Conservation (phyloP, 2,329 filamentous ascomycete species). For the Aspergillus udagawae region DNA sequence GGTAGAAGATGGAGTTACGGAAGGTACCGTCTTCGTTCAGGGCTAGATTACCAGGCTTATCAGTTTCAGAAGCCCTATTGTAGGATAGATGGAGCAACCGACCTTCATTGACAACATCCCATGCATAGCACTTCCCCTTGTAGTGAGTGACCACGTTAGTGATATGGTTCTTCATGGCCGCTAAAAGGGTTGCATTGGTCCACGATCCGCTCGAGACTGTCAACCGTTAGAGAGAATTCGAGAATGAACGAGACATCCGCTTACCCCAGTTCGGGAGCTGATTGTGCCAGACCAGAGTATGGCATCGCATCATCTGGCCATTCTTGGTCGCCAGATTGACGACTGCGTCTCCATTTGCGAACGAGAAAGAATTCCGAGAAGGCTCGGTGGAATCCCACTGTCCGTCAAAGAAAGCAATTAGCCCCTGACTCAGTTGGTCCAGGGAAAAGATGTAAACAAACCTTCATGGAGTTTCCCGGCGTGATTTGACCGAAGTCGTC, state of each 20-base stretch:
- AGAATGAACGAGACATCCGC: constrained; percentile 11
- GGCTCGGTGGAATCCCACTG: constrained; percentile 63
- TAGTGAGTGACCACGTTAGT: constrained; percentile 35
- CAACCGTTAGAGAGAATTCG: neutral
- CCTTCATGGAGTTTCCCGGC: constrained; percentile 59
- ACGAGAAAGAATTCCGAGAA: constrained; percentile 54
- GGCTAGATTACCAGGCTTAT: constrained; percentile 16
- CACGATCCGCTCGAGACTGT: constrained; percentile 48
- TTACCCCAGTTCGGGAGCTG: constrained; percentile 54
- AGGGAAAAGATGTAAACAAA: constrained; percentile 7
- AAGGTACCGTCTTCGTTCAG: constrained; percentile 47
- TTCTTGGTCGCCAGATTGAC: constrained; percentile 38
- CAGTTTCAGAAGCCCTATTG: neutral
- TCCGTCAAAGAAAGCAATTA: constrained; percentile 1
- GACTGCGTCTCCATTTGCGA: constrained; percentile 51
- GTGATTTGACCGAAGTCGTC: constrained; percentile 63
- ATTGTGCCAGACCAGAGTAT: constrained; percentile 52
- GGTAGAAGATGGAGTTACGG: constrained; percentile 39
- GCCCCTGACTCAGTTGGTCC: neutral
- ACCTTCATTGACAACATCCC: constrained; percentile 41
- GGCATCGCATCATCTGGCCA: constrained; percentile 56
- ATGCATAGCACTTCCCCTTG: constrained; percentile 34
- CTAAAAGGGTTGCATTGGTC: constrained; percentile 56
- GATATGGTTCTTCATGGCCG: constrained; percentile 49
- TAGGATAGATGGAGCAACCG: neutral